A percentile compares a stretch with the other conserved stretches of the same genome.
Evolutionary conservation across 2,329 filamentous ascomycete genomes (phyloP).

Genomic region (Fusarium sp.): DNA sequence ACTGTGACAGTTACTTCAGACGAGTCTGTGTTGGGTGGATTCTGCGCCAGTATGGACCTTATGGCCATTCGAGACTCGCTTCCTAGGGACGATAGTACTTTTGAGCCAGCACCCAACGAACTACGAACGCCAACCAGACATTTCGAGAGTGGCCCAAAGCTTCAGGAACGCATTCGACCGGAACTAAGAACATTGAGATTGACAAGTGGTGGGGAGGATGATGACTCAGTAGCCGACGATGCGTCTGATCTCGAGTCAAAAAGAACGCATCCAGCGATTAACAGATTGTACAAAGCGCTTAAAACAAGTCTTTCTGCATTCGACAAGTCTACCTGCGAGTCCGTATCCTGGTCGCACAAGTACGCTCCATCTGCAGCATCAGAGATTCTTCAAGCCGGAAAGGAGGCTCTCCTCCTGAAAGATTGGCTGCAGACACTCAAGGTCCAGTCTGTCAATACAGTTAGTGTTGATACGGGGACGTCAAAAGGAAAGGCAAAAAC

Average conservation of each 20-base stretch:
- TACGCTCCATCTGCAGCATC: conserved; percentile 76
- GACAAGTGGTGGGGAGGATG: conserved; percentile 9
- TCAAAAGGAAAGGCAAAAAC: conserved; percentile 44
- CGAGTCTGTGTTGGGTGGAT: conserved; percentile 55
- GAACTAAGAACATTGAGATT: conserved; percentile 53
- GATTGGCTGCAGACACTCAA: conserved; percentile 83
- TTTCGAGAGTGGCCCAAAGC: conserved; percentile 65
- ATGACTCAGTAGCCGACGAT: conserved; percentile 50
- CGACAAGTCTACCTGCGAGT: conserved; percentile 80
- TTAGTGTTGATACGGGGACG: conserved; percentile 49
- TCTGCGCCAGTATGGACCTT: conserved; percentile 44
- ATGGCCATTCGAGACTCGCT: conserved; percentile 42
- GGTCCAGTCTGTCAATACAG: conserved; percentile 78
- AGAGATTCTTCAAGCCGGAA: conserved; percentile 79
- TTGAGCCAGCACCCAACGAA: conserved; percentile 56
- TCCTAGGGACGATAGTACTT: conserved; percentile 49
- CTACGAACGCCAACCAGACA: conserved; percentile 64
- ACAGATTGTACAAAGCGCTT: conserved; percentile 67
- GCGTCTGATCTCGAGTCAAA: conserved; percentile 34
- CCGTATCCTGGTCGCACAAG: conserved; percentile 79
- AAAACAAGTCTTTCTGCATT: conserved; percentile 75
- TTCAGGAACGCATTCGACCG: conserved; percentile 59
- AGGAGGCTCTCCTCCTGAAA: conserved; percentile 74
- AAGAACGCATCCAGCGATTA: conserved; percentile 65
- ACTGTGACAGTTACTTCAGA: conserved; percentile 51